Percentiles rank a stretch among this genome's conserved stretches.
phyloP scores from a whole-genome alignment of 2,329 filamentous ascomycete genomes.

The Fusarium robinianum region DNA sequence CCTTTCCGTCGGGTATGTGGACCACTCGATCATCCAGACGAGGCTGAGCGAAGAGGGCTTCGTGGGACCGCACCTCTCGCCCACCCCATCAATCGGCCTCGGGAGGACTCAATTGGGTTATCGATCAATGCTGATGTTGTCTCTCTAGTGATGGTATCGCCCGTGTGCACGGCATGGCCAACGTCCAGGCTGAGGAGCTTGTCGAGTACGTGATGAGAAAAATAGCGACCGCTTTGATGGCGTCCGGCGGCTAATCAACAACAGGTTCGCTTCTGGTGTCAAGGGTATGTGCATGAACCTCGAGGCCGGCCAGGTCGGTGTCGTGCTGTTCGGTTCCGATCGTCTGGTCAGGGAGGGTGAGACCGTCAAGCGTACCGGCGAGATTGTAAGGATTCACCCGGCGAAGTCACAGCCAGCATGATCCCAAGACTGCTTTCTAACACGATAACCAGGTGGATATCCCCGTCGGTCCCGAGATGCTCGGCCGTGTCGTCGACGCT shows the following conservation, averaged over 20 bases:
- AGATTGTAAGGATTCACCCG: constrained; percentile 76
- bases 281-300: constrained; percentile 99
- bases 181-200: constrained; percentile 99
- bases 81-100: constrained; percentile 12
- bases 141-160: constrained; percentile 95
- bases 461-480: constrained; percentile 87
- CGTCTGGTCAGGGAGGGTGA: constrained; percentile 99
- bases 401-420: not conserved
- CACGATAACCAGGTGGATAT: constrained; percentile 78
- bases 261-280: constrained; percentile 96
- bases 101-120: constrained; percentile 23
- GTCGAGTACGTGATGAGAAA: constrained; percentile 78
- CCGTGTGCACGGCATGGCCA: constrained; percentile 99
- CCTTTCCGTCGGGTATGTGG: constrained; percentile 94
- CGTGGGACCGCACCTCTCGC: constrained; percentile 9
- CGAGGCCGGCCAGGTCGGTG: constrained; percentile 99
- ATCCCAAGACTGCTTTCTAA: constrained; percentile 29
- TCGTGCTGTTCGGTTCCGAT: constrained; percentile 99
- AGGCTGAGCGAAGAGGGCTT: too few relatives aligned
- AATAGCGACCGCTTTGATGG: constrained; percentile 9
- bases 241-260: constrained; percentile 26
- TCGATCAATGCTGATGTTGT: constrained; percentile 36
- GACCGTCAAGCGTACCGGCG: constrained; percentile 98
- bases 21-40: constrained; percentile 30
- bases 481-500: constrained; percentile 97